Evolutionary conservation across 192 early-diverging fungal genomes (phyloP), one percentile per base, ranked within the genome.

Genomic region (Rhizophlyctis rosea): DNA sequence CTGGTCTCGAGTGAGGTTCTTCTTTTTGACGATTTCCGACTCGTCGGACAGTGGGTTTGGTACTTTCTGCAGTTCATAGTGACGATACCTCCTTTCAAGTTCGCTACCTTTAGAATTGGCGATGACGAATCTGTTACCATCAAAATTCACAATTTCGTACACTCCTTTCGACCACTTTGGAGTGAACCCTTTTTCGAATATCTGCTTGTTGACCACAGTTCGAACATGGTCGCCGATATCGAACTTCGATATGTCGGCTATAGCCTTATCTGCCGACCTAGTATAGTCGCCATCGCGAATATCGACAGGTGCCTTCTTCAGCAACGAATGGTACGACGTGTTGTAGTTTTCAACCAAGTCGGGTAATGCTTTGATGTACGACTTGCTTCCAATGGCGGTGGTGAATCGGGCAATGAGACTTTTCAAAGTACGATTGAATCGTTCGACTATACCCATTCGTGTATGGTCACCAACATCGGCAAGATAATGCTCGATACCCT

Each of bases 371-470:
- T 61, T 32, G 25, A 61, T 27, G 48, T 52, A 61, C 4, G 9
- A 4, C 28, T 57, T 57, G 14, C 14, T 21, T 57, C 34, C 34
- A 4, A 23, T 34, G 5, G 34, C 55, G 0, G 1, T 60, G 47
- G 24, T 13, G 13, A 13, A 50, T 0, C 44, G 34, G 16, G 35
- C 21, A 35, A 60, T 11, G 23, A 25, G 24, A 18, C 7, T 30
- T 1, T 60, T 50, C 1, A 60, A 50, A 7, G 59, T 60, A 53
- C 59, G 9, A 39, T 60, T 60, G 44, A 60, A 60, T 50, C 59
- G 34, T 50, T 60, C 59, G 0, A 60, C 28, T 7, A 60, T 50
- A 16, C 59, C 59, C 7, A 50, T 35, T 21, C 59, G 59, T 9
- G 5, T 60, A 50, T 60, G 59, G 1, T 53, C 51, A 13, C 51